Evolutionary conservation across 2,329 filamentous ascomycete species (phyloP), one percentile per base, ranked within the genome.

Genomic region (Trichothecium roseum): DNA sequence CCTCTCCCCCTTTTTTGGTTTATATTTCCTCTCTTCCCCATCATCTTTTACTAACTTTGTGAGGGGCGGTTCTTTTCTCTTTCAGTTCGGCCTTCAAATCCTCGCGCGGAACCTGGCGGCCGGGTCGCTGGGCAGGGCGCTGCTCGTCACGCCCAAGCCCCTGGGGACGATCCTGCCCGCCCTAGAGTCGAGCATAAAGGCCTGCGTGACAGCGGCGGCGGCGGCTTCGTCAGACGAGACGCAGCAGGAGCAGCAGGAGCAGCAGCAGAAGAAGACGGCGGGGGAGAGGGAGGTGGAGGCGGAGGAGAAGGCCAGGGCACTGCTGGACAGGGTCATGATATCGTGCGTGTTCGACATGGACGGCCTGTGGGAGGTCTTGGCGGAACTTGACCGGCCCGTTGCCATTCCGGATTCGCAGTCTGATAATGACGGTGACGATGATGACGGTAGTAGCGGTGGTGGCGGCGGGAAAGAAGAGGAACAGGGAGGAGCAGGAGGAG

Each of bases 321-420:
- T 57, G 38, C 53, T 80, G 4, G 66, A 69, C 31, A 57, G 59
- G 31, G 64, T 77, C 4, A 62, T 66, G 22, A 59, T 79, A 18
- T 69, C 70, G 17, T 60, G 69, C 17, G 64, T 78, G 1, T 79
- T 79, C 43, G 72, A 77, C 40, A 44, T 74, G 9, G 64, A 75
- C 31, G 75, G 75, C 0, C 44, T 79, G 14, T 67, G 62, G 62
- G 72, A 78, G 48, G 72, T 72, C 1, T 45, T 79, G 24, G 53
- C 49, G 2, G 75, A 79, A 44, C 43, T 75, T 26, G 60, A 65
- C 18, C 40, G 40, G 27, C 50, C 42, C 3, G 55, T 58, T 18
- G 45, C 30, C 45, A 54, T 59, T 16, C 44, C 44, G 30, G 55
- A 59, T 22, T 57, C 54, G 18, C 53, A 59, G 30, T 54, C 54